These are phyloP conservation scores for Scutellaria barbata DNA, from an alignment of 257 asterid species.

Conservation along the genomic window DNA sequence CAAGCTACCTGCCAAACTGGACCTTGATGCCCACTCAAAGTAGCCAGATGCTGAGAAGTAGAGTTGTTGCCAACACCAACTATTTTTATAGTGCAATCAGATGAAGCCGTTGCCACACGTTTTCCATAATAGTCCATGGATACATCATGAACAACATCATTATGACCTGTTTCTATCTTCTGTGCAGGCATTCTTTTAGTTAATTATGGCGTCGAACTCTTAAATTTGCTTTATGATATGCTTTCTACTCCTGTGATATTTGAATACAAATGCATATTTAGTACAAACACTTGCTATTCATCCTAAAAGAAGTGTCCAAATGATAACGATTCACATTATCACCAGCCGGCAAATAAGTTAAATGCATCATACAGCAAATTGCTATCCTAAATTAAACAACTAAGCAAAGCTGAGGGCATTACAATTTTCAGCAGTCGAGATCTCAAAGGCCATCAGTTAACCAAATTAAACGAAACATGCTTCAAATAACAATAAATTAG, in stretches of 20 bases:
- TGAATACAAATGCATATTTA: conserved; percentile 8
- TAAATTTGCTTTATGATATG: conserved; percentile 13
- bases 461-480: conserved; percentile 20
- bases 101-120: conserved; percentile 90
- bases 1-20: conserved; percentile 96
- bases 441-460: neutral
- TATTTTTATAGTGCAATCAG: conserved; percentile 80
- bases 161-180: conserved; percentile 96
- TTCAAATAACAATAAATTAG: neutral
- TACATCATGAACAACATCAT: conserved; percentile 82
- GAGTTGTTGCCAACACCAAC: conserved; percentile 71
- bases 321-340: conserved; percentile 16
- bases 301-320: neutral
- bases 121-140: conserved; percentile 95
- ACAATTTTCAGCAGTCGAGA: neutral
- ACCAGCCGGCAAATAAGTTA: conserved; percentile 13
- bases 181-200: conserved; percentile 75
- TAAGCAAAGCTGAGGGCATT: neutral
- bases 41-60: conserved; percentile 80
- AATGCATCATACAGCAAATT: neutral
- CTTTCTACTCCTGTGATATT: conserved; percentile 37
- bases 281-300: neutral
- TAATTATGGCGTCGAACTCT: conserved; percentile 20
- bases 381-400: neutral
- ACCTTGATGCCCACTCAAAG: conserved; percentile 82